phyloP scores from a whole-genome alignment of 2,329 filamentous ascomycete species.

The Aspergillus sergii region DNA sequence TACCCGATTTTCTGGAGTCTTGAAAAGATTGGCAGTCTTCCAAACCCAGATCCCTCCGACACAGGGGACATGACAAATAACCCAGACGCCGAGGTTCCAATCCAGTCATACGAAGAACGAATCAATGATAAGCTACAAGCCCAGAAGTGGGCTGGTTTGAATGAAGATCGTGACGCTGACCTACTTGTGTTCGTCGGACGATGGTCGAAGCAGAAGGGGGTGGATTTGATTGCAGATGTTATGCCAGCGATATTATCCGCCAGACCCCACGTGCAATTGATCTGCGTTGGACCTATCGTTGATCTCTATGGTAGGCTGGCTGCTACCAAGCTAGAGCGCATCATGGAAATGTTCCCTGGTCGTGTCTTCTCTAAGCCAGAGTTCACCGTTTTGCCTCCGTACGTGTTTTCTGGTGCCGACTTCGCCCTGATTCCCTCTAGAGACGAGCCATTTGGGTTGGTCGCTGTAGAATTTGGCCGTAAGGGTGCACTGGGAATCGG shows the following conservation, averaged over 20 bases:
- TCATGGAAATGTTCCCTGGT: conserved; percentile 67
- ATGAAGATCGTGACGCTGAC: conserved; percentile 63
- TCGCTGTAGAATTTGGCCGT: conserved; percentile 69
- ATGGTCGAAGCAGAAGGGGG: conserved; percentile 70
- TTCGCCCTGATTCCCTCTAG: conserved; percentile 69
- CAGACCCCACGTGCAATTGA: conserved; percentile 62
- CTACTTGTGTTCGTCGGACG: conserved; percentile 70
- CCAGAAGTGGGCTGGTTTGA: conserved; percentile 68
- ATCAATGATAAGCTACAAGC: conserved; percentile 61
- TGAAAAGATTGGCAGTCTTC: conserved; percentile 63
- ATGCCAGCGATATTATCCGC: conserved; percentile 66
- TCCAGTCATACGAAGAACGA: conserved; percentile 61
- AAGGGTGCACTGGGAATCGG: conserved; percentile 70
- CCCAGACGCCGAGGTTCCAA: conserved; percentile 47
- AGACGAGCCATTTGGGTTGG: conserved; percentile 70
- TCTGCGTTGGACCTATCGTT: conserved; percentile 66
- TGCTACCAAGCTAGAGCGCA: conserved; percentile 64
- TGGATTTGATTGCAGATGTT: conserved; percentile 69
- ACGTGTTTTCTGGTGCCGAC: conserved; percentile 68
- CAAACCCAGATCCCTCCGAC: conserved; percentile 68
- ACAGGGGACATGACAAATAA: conserved; percentile 55
- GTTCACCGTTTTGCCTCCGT: conserved; percentile 67
- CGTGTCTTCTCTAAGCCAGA: conserved; percentile 68
- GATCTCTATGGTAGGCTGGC: conserved; percentile 70
- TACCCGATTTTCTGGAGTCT: conserved; percentile 72